Conservation (phyloP, 306 rosid genomes). For the Begonia loranthoides region DNA sequence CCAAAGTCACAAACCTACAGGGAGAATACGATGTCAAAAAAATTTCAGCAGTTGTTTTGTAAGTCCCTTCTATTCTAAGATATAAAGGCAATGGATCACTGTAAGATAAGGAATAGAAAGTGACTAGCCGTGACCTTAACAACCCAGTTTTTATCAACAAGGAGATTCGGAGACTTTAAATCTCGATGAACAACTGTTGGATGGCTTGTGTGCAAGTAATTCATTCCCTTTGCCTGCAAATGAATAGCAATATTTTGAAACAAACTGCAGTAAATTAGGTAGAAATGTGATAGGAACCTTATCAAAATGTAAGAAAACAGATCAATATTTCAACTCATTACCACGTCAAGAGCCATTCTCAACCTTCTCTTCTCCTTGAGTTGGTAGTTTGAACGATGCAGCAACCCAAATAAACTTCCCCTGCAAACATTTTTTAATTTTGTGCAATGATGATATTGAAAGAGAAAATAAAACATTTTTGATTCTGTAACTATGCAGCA, state of each 20-base stretch:
- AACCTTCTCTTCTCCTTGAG: conserved; percentile 83
- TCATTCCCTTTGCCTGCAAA: conserved; percentile 94
- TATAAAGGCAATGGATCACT: not conserved
- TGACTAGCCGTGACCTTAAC: conserved; percentile 50
- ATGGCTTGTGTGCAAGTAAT: conserved; percentile 94
- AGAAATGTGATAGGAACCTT: too few relatives aligned
- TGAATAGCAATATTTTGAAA: not conserved
- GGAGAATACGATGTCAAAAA: conserved; percentile 4
- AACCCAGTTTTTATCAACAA: conserved; percentile 93
- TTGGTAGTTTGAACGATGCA: conserved; percentile 84
- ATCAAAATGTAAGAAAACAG: conserved; percentile 8
- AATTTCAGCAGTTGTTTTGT: too few relatives aligned
- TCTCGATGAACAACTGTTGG: conserved; percentile 96
- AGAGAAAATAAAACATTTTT: too few relatives aligned
- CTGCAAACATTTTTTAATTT: too few relatives aligned
- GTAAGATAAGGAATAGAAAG: not conserved
- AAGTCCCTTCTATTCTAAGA: too few relatives aligned
- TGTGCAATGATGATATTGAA: too few relatives aligned
- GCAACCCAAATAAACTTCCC: conserved; percentile 80
- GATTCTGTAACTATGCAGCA: too few relatives aligned
- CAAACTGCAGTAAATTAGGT: conserved; percentile 11
- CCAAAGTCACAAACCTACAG: conserved; percentile 94
- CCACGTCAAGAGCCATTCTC: conserved; percentile 99
- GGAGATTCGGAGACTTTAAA: too few relatives aligned
- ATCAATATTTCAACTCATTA: conserved; percentile 22